Evolutionary conservation across 805 yeast species (phyloP).

Genomic region (Starmerella apicola): DNA sequence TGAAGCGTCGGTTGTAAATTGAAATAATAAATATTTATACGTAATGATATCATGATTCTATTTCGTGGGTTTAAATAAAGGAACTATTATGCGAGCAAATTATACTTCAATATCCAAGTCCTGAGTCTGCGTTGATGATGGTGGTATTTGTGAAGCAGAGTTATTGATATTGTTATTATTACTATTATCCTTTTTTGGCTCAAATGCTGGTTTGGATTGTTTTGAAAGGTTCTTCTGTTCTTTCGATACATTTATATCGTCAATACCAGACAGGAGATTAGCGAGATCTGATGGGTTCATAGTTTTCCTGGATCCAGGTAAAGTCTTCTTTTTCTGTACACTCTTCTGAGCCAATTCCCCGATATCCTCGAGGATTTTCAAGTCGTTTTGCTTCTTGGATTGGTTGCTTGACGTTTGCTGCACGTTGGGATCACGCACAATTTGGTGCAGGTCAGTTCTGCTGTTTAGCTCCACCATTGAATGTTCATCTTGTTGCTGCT

Average conservation of each 20-base stretch:
- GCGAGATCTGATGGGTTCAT: neutral
- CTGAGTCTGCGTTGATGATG: too few species aligned
- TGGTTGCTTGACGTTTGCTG: neutral
- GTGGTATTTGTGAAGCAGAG: too few species aligned
- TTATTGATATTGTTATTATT: too few species aligned
- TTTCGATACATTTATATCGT: slow-evolving; percentile 3
- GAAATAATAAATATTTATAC: too few species aligned
- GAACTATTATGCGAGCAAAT: too few species aligned
- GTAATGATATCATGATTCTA: too few species aligned
- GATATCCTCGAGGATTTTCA: slow-evolving; percentile 2
- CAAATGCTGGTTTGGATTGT: neutral
- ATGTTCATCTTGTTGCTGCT: slow-evolving; percentile 4
- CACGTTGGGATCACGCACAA: neutral
- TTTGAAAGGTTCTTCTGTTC: too few species aligned
- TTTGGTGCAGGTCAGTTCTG: neutral
- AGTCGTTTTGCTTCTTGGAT: neutral
- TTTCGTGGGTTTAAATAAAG: too few species aligned
- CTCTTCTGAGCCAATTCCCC: slow-evolving; percentile 2
- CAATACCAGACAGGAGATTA: slow-evolving; percentile 3
- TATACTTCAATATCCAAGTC: too few species aligned
- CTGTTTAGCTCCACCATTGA: slow-evolving; percentile 2
- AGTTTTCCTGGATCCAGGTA: neutral
- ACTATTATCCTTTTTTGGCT: too few species aligned
- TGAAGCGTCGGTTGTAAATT: too few species aligned
- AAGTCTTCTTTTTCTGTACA: neutral